A percentile compares a stretch with the other conserved stretches of the same genome.
Evolutionary conservation across 768 basidiomycete species (phyloP).

Genomic region (Mycena haematopus): DNA sequence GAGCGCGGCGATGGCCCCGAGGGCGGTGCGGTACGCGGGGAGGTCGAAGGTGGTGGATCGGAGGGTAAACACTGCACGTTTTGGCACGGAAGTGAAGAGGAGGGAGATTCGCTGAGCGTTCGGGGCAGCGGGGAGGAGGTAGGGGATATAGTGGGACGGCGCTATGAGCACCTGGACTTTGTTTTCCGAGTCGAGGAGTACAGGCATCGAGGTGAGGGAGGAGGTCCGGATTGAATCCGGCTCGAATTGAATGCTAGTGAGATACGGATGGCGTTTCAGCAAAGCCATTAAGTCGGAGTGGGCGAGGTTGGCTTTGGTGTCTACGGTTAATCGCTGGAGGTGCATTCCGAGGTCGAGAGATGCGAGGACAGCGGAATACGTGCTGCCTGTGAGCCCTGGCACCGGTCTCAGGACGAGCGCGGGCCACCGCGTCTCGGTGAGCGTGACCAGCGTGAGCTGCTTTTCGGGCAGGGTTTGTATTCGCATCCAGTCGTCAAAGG

Average conservation of each 20-base stretch:
- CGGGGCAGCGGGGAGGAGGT: constrained; percentile 25
- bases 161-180: constrained; percentile 8
- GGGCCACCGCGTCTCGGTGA: constrained; percentile 2
- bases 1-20: constrained; percentile 12
- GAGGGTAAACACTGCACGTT: background rate
- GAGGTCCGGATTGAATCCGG: constrained; percentile 1
- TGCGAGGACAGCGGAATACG: constrained; percentile 17
- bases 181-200: background rate
- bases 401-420: constrained; percentile 1
- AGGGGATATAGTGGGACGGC: constrained; percentile 14
- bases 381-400: background rate
- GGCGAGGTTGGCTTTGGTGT: background rate
- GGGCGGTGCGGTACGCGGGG: constrained; percentile 13
- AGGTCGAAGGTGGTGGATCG: constrained; percentile 5
- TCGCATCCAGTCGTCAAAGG: constrained; percentile 26
- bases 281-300: constrained; percentile 12
- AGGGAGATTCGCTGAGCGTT: constrained; percentile 11
- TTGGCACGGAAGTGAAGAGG: background rate
- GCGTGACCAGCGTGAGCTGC: constrained; percentile 19
- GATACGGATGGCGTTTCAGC: constrained; percentile 11
- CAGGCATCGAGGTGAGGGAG: background rate
- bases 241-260: background rate
- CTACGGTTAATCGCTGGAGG: constrained; percentile 3
- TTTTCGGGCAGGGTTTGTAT: constrained; percentile 16
- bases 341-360: constrained; percentile 15